Conservation (phyloP, 768 basidiomycete species). For the Hypholoma fasciculare region DNA sequence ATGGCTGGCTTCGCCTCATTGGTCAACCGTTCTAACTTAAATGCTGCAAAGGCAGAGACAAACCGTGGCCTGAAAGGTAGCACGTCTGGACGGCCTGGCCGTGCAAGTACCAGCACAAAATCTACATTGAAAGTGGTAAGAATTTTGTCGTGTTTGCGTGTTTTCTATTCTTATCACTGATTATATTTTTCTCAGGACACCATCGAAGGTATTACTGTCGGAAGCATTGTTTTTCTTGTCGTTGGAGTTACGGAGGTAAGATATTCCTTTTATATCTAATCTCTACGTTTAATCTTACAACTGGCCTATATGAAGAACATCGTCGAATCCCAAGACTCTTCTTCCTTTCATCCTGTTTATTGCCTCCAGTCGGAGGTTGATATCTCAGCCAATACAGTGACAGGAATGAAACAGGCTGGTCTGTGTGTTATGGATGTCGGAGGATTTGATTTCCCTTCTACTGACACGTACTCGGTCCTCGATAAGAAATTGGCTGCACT, state of each 20-base stretch:
- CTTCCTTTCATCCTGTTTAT: constrained; percentile 7
- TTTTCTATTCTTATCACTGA: background rate
- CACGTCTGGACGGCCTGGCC: background rate
- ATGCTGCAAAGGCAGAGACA: constrained; percentile 4
- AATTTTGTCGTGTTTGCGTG: background rate
- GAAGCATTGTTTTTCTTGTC: background rate
- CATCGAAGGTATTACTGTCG: background rate
- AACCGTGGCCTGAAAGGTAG: constrained; percentile 7
- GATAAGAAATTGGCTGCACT: constrained; percentile 4
- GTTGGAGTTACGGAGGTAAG: background rate
- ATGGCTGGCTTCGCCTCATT: constrained; percentile 9
- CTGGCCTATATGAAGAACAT: background rate
- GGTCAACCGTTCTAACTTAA: constrained; percentile 6
- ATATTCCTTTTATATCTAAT: background rate
- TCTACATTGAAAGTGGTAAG: background rate
- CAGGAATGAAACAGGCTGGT: constrained; percentile 12
- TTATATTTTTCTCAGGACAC: background rate
- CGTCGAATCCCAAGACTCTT: background rate
- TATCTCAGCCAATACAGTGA: constrained; percentile 8
- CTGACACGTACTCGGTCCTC: constrained; percentile 4
- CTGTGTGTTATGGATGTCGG: constrained; percentile 7
- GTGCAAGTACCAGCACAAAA: background rate
- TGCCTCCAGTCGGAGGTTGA: constrained; percentile 8
- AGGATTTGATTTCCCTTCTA: constrained; percentile 5
- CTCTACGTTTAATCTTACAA: background rate